These are phyloP conservation scores for Emericellopsis cladophorae DNA, from an alignment of 2,329 filamentous ascomycete genomes.

Conservation along the genomic window DNA sequence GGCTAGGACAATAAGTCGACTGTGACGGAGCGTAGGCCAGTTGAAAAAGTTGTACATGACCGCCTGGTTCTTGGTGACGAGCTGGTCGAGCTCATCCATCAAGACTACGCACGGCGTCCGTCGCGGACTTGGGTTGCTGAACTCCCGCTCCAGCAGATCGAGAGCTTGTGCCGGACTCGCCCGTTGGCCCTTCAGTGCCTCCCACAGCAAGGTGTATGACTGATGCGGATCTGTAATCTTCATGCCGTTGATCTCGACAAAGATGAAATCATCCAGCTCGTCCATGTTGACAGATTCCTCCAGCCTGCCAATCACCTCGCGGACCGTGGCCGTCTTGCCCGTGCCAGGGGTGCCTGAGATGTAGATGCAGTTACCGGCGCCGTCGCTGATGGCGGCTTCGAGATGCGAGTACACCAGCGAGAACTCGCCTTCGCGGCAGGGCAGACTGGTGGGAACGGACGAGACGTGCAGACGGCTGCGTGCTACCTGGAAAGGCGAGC, in stretches of 20 bases:
- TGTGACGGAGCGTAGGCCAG: constrained; percentile 87
- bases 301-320: constrained; percentile 82
- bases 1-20: constrained; percentile 85
- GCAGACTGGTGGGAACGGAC: constrained; percentile 76
- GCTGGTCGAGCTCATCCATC: constrained; percentile 96
- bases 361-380: constrained; percentile 92
- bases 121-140: constrained; percentile 79
- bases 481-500: constrained; percentile 85
- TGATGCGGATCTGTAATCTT: constrained; percentile 98
- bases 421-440: constrained; percentile 88
- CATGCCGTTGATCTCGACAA: constrained; percentile 99
- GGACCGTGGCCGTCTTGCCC: constrained; percentile 92
- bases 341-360: constrained; percentile 98
- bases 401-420: constrained; percentile 85
- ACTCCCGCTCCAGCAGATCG: constrained; percentile 83
- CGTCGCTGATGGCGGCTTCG: constrained; percentile 86
- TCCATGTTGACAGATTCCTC: constrained; percentile 81
- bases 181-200: constrained; percentile 84
- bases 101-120: constrained; percentile 90
- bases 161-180: constrained; percentile 87
- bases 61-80: constrained; percentile 96
- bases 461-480: constrained; percentile 85
- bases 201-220: constrained; percentile 90
- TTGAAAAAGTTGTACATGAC: constrained; percentile 99
- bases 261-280: constrained; percentile 95